Conservation (phyloP, 768 basidiomycete species). For the Mycena leptocephala region DNA sequence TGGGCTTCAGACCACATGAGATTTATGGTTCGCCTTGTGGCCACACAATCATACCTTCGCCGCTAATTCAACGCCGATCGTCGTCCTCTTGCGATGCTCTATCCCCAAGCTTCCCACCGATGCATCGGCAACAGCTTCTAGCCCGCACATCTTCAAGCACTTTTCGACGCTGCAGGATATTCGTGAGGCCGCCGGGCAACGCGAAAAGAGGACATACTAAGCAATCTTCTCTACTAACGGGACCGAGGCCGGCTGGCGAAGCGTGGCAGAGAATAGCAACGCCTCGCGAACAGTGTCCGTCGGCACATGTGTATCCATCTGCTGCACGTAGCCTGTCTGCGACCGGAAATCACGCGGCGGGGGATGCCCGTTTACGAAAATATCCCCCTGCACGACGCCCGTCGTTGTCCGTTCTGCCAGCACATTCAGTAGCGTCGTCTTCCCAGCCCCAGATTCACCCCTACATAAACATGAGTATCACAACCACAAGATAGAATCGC, state of each 20-base stretch:
- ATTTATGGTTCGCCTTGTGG: no score
- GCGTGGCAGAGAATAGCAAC: constrained; percentile 81
- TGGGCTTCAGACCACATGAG: no score
- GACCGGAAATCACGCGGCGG: constrained; percentile 71
- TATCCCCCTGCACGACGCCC: constrained; percentile 67
- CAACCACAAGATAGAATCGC: background rate
- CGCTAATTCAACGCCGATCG: constrained; percentile 60
- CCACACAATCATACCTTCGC: constrained; percentile 24
- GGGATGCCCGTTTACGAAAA: constrained; percentile 68
- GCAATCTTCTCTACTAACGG: constrained; percentile 79
- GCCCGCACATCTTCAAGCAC: constrained; percentile 70
- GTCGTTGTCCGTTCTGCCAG: constrained; percentile 64
- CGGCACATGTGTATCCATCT: constrained; percentile 85
- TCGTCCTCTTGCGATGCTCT: constrained; percentile 86
- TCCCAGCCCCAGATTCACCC: background rate
- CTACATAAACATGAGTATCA: background rate
- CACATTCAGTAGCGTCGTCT: constrained; percentile 75
- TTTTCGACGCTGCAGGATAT: constrained; percentile 61
- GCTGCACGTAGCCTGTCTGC: constrained; percentile 89
- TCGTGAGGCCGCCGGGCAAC: background rate
- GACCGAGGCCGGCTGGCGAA: constrained; percentile 77
- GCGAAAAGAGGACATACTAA: constrained; percentile 57
- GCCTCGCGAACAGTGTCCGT: constrained; percentile 88
- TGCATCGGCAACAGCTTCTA: constrained; percentile 77
- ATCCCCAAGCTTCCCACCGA: constrained; percentile 79